These are phyloP conservation scores for Geoglossum cookeanum DNA, from an alignment of 2,329 filamentous ascomycete species.

Conservation along the genomic window DNA sequence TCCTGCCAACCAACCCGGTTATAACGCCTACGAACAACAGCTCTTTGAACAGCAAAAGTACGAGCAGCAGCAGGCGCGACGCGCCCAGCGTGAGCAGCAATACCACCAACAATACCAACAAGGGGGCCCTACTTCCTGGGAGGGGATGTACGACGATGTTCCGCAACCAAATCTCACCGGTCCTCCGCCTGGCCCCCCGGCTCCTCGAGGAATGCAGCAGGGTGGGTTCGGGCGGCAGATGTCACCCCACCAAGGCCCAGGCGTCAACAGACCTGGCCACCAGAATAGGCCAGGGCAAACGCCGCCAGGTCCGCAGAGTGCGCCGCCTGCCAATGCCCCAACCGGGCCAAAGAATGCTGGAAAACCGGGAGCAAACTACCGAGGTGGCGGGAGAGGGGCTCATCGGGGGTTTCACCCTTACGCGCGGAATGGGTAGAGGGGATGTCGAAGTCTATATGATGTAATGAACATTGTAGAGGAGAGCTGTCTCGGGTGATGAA, in stretches of 20 bases:
- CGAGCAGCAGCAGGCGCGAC: conserved; percentile 45
- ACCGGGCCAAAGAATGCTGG: conserved; percentile 94
- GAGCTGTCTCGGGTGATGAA: not conserved
- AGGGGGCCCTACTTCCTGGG: conserved; percentile 69
- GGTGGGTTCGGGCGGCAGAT: conserved; percentile 17
- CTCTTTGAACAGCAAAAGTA: conserved; percentile 65
- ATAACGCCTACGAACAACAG: conserved; percentile 53
- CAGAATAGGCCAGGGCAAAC: conserved; percentile 16
- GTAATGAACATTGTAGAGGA: not conserved
- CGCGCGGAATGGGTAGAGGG: conserved; percentile 18
- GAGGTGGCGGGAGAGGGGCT: conserved; percentile 60
- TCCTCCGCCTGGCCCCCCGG: conserved; percentile 28
- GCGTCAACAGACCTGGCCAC: conserved; percentile 12
- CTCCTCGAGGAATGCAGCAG: conserved; percentile 23
- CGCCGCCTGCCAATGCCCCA: conserved; percentile 62
- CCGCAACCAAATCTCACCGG: conserved; percentile 55
- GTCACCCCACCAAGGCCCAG: conserved; percentile 7
- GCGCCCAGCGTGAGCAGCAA: conserved; percentile 15
- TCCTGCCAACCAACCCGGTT: conserved; percentile 16
- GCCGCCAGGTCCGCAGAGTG: conserved; percentile 25
- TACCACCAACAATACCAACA: conserved; percentile 25
- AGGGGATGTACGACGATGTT: conserved; percentile 95
- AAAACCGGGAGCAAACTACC: conserved; percentile 78
- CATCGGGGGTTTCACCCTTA: conserved; percentile 68
- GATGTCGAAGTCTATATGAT: not conserved